Base-by-base conservation (phyloP, 2,329 filamentous ascomycete species). In the Aspergillus chevalieri region DNA sequence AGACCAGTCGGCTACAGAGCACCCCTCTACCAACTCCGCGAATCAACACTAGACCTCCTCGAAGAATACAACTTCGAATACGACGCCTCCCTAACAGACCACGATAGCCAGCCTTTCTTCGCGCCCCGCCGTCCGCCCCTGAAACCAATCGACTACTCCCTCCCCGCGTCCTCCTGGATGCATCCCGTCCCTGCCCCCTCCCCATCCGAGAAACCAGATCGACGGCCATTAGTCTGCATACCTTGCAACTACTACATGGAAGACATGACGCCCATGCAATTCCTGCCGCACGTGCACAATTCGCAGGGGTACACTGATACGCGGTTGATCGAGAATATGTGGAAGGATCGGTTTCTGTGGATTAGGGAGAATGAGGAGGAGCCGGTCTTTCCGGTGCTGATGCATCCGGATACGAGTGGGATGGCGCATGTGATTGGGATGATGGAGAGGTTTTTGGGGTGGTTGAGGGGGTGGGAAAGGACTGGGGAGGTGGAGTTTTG, bases 351-450 rank as follows among this genome's bases (percentile, higher is more conserved):
- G 10, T 81, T 83, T 56, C 70, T 77, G 52, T 84, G 75, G 72
- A 66, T 82, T n/a, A 71, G 71, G 49, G 68, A 74, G 45, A 70
- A 74, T 28, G 67, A 68, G 30, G 58, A 58, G n/a, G 61, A 66
- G 14, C 59, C 63, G 26, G 64, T 81, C 0, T 81, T 81, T 47
- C 74, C 75, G 15, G 59, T 82, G 15, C 65, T 81, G 2, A 61
- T 82, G 57, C 79, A 82, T 65, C 79, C 79, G 0, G 79, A 82
- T 65, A 81, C 77, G 3, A 80, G 75, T 58, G 80, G 80, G 0
- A 80, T 82, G 77, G 78, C 79, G 43, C 80, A 83, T 69, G 73
- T 83, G 1, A 76, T 82, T 57, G 78, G 78, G 0, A 81, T 81
- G 78, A 56, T 80, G 17, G 74, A 78, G 60, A 68, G 76, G 44